Evolutionary conservation across 768 basidiomycete species (phyloP).

Genomic region (Butyriboletus loyo): DNA sequence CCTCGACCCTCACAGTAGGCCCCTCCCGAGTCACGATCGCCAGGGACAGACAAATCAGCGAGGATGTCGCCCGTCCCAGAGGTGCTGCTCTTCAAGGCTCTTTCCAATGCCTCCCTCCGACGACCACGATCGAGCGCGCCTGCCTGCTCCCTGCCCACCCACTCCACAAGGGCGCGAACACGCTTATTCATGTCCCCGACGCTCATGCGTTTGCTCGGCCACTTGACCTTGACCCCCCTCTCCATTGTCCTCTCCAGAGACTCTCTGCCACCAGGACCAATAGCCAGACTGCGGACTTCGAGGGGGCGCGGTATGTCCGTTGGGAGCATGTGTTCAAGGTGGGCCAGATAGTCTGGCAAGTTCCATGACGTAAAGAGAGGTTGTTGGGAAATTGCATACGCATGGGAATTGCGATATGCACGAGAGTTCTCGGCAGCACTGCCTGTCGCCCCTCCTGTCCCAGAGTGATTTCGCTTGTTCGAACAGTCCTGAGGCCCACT

Average conservation of each 20-base stretch:
- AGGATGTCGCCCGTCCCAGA: constrained; percentile 8
- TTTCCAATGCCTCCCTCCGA: constrained; percentile 64
- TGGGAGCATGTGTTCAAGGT: constrained; percentile 82
- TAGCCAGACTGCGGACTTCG: constrained; percentile 55
- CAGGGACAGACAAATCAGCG: constrained; percentile 8
- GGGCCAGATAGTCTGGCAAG: constrained; percentile 88
- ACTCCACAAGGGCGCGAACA: constrained; percentile 84
- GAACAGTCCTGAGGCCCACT: constrained; percentile 43
- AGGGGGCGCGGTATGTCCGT: constrained; percentile 70
- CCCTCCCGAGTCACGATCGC: constrained; percentile 14
- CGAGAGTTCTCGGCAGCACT: constrained; percentile 50
- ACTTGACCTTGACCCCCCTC: constrained; percentile 84
- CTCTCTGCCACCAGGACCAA: constrained; percentile 44
- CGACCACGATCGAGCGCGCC: constrained; percentile 68
- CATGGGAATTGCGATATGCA: constrained; percentile 76
- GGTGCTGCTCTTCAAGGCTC: constrained; percentile 36
- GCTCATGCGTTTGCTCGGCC: constrained; percentile 92
- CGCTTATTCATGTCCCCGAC: constrained; percentile 98
- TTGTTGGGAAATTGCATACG: constrained; percentile 75
- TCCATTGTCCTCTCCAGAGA: constrained; percentile 63
- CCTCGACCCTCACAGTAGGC: constrained; percentile 10
- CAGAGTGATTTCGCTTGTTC: constrained; percentile 48
- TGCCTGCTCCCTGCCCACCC: constrained; percentile 88
- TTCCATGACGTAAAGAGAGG: constrained; percentile 83
- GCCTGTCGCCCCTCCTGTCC: constrained; percentile 33